Percentiles rank a stretch among this genome's conserved stretches.
phyloP scores from a whole-genome alignment of 768 basidiomycete species.

The Cystobasidium tubakii region DNA sequence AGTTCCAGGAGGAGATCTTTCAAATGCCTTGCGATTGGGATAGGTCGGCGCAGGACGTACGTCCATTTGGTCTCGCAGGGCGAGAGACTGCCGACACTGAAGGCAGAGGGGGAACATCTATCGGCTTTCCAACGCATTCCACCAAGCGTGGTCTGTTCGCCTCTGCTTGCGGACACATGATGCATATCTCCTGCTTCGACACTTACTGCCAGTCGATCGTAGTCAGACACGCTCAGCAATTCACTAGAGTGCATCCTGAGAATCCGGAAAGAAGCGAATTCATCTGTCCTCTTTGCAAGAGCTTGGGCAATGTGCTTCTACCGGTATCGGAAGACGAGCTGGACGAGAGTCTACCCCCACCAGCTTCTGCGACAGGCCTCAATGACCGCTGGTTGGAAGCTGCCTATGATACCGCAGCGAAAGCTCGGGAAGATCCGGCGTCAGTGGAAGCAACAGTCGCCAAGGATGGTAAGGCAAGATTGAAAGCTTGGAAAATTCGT shows the following conservation, averaged over 20 bases:
- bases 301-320: slow-evolving; percentile 85
- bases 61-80: slow-evolving; percentile 41
- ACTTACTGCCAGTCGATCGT: slow-evolving; percentile 80
- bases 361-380: neutral
- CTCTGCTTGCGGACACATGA: slow-evolving; percentile 90
- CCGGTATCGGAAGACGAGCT: slow-evolving; percentile 55
- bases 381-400: neutral
- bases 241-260: slow-evolving; percentile 88
- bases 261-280: slow-evolving; percentile 88
- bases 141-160: slow-evolving; percentile 55
- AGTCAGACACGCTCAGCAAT: slow-evolving; percentile 77
- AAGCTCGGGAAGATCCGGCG: neutral
- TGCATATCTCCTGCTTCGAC: slow-evolving; percentile 92
- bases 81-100: slow-evolving; percentile 34
- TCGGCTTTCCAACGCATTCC: slow-evolving; percentile 40
- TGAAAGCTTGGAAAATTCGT: slow-evolving; percentile 12
- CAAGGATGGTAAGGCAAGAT: neutral
- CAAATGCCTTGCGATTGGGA: slow-evolving; percentile 63
- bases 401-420: neutral
- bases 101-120: slow-evolving; percentile 9
- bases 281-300: slow-evolving; percentile 95
- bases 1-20: slow-evolving; percentile 63
- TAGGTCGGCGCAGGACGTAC: slow-evolving; percentile 45
- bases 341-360: slow-evolving; percentile 1
- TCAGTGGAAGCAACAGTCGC: neutral